These are phyloP conservation scores for Aspergillus carlsbadensis DNA, from an alignment of 495 filamentous ascomycete genomes.

Conservation along the genomic window DNA sequence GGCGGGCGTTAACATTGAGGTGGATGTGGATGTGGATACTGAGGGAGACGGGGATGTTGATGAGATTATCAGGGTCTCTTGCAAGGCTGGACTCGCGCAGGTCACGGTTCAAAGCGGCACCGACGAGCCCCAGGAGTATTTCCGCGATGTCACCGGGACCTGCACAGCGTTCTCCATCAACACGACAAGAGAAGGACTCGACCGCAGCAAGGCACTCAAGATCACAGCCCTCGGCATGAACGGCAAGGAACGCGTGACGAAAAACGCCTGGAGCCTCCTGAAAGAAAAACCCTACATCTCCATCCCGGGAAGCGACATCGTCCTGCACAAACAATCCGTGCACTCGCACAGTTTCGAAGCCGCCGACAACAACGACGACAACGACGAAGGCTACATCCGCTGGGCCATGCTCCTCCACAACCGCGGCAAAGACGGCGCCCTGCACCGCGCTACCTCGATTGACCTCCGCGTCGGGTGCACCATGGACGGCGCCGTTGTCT, in stretches of 20 bases:
- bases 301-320: not conserved
- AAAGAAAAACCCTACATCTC: not conserved
- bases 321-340: not conserved
- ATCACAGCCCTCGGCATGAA: not conserved
- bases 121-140: not conserved
- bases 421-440: not conserved
- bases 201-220: not conserved
- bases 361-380: not conserved
- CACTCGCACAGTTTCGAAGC: not conserved
- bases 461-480: constrained; percentile 1
- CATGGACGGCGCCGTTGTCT: not conserved
- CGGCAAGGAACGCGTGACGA: not conserved
- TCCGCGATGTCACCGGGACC: not conserved
- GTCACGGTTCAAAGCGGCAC: not conserved
- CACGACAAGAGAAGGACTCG: not conserved
- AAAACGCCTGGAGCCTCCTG: not conserved
- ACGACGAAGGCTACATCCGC: not conserved
- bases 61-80: not conserved
- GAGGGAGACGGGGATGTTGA: not conserved
- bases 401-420: not conserved
- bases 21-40: not conserved
- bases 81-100: not conserved
- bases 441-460: not conserved
- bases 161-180: not conserved
- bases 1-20: not conserved